phyloP scores from a whole-genome alignment of 1,284 basidiomycete species.

The Trichosporon coremiiforme region DNA sequence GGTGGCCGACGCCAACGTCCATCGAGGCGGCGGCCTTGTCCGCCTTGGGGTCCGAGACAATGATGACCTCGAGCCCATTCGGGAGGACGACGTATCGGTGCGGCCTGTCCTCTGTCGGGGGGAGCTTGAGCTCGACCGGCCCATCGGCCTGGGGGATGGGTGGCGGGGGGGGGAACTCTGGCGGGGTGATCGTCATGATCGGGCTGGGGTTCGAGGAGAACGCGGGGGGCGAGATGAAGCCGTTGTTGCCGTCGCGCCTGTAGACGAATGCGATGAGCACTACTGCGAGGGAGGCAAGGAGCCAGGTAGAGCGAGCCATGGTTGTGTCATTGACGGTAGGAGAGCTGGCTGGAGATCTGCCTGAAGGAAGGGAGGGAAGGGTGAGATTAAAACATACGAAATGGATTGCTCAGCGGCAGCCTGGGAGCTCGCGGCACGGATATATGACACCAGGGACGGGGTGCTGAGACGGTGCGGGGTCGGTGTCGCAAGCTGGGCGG shows the following conservation, averaged over 20 bases:
- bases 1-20: slow-evolving; percentile 92
- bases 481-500: not conserved
- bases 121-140: slow-evolving; percentile 62
- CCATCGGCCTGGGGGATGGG: slow-evolving; percentile 47
- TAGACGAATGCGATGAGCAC: slow-evolving; percentile 13
- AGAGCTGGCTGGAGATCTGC: not conserved
- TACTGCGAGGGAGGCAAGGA: slow-evolving; percentile 5
- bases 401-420: slow-evolving; percentile 1
- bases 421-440: not conserved
- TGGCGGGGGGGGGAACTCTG: slow-evolving; percentile 39
- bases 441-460: not conserved
- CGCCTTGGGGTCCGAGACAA: slow-evolving; percentile 82
- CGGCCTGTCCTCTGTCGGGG: slow-evolving; percentile 71
- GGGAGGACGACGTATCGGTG: slow-evolving; percentile 79
- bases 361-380: not conserved
- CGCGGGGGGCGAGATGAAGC: slow-evolving; percentile 1
- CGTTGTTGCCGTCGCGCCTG: not conserved
- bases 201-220: slow-evolving; percentile 1
- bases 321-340: not conserved
- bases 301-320: slow-evolving; percentile 6
- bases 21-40: slow-evolving; percentile 96
- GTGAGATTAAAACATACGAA: not conserved
- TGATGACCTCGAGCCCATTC: slow-evolving; percentile 83
- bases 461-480: slow-evolving; percentile 2
- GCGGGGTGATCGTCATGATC: slow-evolving; percentile 21